Evolutionary conservation across 1,284 basidiomycete genomes (phyloP).

Genomic region (Ganoderma leucocontextum): DNA sequence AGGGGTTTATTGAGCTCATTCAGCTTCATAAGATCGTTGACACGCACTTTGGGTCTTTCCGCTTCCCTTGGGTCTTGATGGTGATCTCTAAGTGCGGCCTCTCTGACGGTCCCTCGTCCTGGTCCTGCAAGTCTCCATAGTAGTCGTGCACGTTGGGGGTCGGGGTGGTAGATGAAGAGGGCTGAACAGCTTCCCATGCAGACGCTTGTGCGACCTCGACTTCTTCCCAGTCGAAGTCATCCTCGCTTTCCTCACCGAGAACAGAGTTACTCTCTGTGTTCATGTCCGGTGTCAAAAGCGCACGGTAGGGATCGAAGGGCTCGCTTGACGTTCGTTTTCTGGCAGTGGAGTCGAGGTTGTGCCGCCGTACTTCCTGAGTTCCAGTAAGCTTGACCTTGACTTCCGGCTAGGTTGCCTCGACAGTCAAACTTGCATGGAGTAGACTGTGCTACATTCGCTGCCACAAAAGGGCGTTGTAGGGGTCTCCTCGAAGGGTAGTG

Average conservation of each 20-base stretch:
- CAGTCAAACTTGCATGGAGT: neutral
- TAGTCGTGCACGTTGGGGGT: conserved; percentile 17
- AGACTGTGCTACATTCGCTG: neutral
- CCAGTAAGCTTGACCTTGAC: neutral
- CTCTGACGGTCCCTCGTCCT: conserved; percentile 34
- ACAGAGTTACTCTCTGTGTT: conserved; percentile 27
- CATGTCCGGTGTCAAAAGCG: conserved; percentile 4
- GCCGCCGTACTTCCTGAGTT: neutral
- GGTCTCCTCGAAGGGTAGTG: too few species aligned
- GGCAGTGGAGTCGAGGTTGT: neutral
- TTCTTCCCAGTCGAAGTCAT: conserved; percentile 56
- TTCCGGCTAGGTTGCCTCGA: too few species aligned
- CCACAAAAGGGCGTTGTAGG: neutral
- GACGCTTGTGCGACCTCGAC: conserved; percentile 43
- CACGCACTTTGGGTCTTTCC: conserved; percentile 42
- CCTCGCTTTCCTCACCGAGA: conserved; percentile 44
- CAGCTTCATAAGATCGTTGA: neutral
- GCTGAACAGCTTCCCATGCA: conserved; percentile 13
- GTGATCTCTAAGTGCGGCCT: conserved; percentile 64
- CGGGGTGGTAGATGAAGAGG: conserved; percentile 9
- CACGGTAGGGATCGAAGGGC: neutral
- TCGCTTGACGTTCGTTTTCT: neutral
- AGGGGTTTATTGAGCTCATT: neutral
- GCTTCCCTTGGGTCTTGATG: conserved; percentile 54
- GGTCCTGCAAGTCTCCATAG: conserved; percentile 27